Evolutionary conservation across 2,329 filamentous ascomycete genomes (phyloP).

Genomic region (Metarhizium album): DNA sequence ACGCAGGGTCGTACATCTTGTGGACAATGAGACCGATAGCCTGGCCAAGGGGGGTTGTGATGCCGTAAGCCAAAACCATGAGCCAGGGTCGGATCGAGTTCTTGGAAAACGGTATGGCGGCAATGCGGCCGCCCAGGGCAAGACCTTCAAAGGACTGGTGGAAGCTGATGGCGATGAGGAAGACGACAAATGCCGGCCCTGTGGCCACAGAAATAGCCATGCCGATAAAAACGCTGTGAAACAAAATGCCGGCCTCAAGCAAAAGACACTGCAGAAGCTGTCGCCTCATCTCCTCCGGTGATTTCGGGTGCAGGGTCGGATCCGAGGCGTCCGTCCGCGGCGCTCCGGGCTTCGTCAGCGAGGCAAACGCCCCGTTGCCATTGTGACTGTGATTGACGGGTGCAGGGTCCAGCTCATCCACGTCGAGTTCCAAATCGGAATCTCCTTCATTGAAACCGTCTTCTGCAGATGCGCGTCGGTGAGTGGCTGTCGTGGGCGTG

Average conservation of each 20-base stretch:
- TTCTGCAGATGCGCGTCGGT: slow-evolving; percentile 18
- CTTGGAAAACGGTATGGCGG: slow-evolving; percentile 67
- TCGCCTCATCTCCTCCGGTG: slow-evolving; percentile 50
- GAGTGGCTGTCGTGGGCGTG: slow-evolving; percentile 26
- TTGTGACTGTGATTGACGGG: slow-evolving; percentile 16
- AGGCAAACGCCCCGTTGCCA: slow-evolving; percentile 18
- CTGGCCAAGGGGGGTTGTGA: slow-evolving; percentile 72
- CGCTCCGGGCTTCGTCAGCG: slow-evolving; percentile 17
- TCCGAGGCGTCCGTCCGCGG: background rate
- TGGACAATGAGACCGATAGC: slow-evolving; percentile 71
- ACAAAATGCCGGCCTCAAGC: slow-evolving; percentile 73
- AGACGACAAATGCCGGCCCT: slow-evolving; percentile 67
- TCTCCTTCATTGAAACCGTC: slow-evolving; percentile 32
- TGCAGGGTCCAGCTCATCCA: slow-evolving; percentile 47
- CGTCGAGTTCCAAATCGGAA: slow-evolving; percentile 47
- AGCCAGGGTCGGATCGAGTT: slow-evolving; percentile 69
- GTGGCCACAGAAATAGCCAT: slow-evolving; percentile 78
- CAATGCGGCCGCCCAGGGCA: slow-evolving; percentile 74
- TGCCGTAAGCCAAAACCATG: slow-evolving; percentile 68
- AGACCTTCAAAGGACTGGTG: slow-evolving; percentile 86
- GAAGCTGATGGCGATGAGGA: slow-evolving; percentile 70
- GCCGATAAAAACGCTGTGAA: slow-evolving; percentile 78
- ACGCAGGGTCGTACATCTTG: slow-evolving; percentile 69
- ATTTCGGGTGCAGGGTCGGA: slow-evolving; percentile 17
- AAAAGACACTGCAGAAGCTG: slow-evolving; percentile 68